Evolutionary conservation across 163 green algal species (phyloP), one percentile per base, ranked within the genome.

Genomic region (Trebouxiophyceae sp.): DNA sequence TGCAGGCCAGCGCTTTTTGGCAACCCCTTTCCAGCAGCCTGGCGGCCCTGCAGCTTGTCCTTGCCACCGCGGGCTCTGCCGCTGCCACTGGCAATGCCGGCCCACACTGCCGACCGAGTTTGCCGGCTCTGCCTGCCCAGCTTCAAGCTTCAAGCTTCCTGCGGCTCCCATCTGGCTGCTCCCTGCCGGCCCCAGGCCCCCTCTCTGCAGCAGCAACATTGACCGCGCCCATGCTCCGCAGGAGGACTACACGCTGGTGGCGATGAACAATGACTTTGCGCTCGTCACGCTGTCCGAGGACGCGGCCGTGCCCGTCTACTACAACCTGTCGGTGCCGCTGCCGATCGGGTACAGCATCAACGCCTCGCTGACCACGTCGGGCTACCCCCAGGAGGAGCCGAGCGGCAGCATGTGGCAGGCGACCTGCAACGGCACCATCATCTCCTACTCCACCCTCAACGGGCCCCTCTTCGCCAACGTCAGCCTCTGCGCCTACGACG

Each of bases 261-360:
- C 69, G 2, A 62, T 76, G 69, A 67, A 76, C 63, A 60, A 65
- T 28, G 70, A 77, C 29, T 77, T 73, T 72, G 70, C 65, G 23
- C n/a, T 77, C 31, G 20, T 77, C 16, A 73, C 65, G 4, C 56
- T 77, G 6, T 57, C 44, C 16, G 27, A 63, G 16, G n/a, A 57
- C 22, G 60, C 47, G 31, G 54, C n/a, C 6, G 8, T 0, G 34
- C 12, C 12, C 39, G 39, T n/a, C 19, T 47, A 33, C 57, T 66
- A 44, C 28, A 50, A 62, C 8, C 45, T 31, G 2, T 50, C 62
- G 57, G 19, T 62, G 5, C 24, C 27, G 12, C 26, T 26, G 24
- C 24, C 33, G 5, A 16, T 23, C 39, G 29, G 45, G 6, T 26
- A 45, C 45, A 29, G 32, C 33, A 4, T 30, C 32, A 19, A 47